Conservation (phyloP, 192 early-diverging fungal genomes). For the Gigaspora rosea region DNA sequence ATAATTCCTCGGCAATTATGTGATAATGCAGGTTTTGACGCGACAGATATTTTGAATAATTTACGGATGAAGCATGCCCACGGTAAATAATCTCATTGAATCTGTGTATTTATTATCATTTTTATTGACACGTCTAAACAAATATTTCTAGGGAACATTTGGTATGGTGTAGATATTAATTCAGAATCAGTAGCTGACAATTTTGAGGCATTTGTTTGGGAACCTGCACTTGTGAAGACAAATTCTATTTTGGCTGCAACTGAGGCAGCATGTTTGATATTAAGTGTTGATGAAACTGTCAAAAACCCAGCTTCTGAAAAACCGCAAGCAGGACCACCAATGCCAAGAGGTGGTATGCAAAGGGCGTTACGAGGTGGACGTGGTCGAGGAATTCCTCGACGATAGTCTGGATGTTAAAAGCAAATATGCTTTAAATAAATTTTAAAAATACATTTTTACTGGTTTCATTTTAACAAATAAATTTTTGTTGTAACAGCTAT, state of each 20-base stretch:
- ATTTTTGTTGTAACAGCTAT: too few species aligned
- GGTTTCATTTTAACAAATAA: too few species aligned
- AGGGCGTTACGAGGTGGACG: constrained; percentile 56
- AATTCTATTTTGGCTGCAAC: constrained; percentile 92
- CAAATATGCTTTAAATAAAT: too few species aligned
- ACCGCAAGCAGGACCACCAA: constrained; percentile 61
- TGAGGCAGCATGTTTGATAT: constrained; percentile 94
- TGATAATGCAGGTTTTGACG: constrained; percentile 98
- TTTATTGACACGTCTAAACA: too few species aligned
- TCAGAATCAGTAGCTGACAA: constrained; percentile 87
- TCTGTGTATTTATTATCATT: too few species aligned
- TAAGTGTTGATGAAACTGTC: constrained; percentile 97
- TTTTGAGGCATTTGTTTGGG: constrained; percentile 95
- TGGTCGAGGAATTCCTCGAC: constrained; percentile 67
- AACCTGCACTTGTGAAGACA: constrained; percentile 96
- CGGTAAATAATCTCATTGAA: constrained; percentile 38
- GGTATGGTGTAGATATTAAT: constrained; percentile 94
- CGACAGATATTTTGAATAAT: constrained; percentile 97
- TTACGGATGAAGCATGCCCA: constrained; percentile 89
- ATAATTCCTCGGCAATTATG: constrained; percentile 97
- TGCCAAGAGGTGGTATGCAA: constrained; percentile 51
- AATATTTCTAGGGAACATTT: constrained; percentile 57
- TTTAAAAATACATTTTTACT: too few species aligned
- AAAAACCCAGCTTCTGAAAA: constrained; percentile 86
- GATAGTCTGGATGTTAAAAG: constrained; percentile 42